A percentile compares a stretch with the other conserved stretches of the same genome.
Evolutionary conservation across 306 rosid genomes (phyloP).

Genomic region (Prosopis cineraria): DNA sequence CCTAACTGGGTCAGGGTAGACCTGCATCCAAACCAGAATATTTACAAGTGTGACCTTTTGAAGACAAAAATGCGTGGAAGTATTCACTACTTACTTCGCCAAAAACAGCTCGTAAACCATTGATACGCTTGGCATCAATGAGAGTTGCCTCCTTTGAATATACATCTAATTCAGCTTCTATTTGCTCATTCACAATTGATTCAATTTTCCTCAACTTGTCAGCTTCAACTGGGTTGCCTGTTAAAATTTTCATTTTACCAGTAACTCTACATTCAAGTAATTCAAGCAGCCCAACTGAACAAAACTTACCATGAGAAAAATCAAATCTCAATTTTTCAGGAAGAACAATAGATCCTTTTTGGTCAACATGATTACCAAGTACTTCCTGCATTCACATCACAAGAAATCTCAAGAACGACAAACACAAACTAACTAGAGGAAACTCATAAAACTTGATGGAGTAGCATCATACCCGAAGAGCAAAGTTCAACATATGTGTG

Average conservation of each 20-base stretch:
- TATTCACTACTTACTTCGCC: constrained; percentile 73
- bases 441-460: background rate
- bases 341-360: constrained; percentile 96
- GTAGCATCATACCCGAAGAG: constrained; percentile 74
- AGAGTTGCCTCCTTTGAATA: constrained; percentile 74
- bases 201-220: constrained; percentile 79
- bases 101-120: constrained; percentile 95
- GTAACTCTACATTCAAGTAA: constrained; percentile 3
- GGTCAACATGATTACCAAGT: constrained; percentile 91
- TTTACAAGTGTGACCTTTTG: constrained; percentile 20
- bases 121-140: constrained; percentile 73
- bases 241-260: constrained; percentile 39
- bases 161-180: constrained; percentile 77
- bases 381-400: constrained; percentile 65
- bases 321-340: constrained; percentile 96
- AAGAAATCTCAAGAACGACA: constrained; percentile 33
- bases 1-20: constrained; percentile 97
- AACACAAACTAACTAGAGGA: background rate
- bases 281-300: constrained; percentile 25
- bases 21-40: constrained; percentile 53
- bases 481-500: constrained; percentile 96
- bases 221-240: constrained; percentile 90
- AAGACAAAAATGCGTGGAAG: constrained; percentile 30
- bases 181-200: constrained; percentile 86
- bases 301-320: constrained; percentile 88